A percentile compares a stretch with the other conserved stretches of the same genome.
phyloP scores from a whole-genome alignment of 169 alveolate genomes.

The Plasmodium inui region DNA sequence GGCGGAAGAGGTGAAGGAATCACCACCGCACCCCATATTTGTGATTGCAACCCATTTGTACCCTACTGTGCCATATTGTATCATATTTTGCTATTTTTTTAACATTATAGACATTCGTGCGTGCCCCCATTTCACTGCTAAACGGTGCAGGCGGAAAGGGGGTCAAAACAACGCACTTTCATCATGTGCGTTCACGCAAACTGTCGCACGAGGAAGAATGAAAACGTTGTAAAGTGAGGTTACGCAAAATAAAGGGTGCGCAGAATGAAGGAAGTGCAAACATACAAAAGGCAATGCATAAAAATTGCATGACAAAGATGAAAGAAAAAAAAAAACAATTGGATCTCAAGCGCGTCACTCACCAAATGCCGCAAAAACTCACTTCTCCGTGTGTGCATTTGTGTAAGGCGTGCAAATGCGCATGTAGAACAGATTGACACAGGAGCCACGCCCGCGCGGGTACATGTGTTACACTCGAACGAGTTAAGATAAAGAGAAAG shows the following conservation, averaged over 20 bases:
- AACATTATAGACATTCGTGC: neutral
- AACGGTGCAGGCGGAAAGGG: slow-evolving; percentile 43
- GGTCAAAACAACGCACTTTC: neutral
- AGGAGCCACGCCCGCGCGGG: neutral
- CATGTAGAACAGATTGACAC: slow-evolving; percentile 3
- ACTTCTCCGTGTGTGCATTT: neutral
- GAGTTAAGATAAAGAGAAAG: neutral
- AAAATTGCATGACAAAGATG: neutral
- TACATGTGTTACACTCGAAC: neutral
- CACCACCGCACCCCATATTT: neutral
- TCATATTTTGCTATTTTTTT: neutral
- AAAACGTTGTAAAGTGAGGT: neutral
- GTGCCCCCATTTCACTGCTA: slow-evolving; percentile 7
- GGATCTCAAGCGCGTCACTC: neutral
- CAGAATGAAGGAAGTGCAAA: neutral
- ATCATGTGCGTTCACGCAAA: neutral
- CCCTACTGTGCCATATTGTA: neutral
- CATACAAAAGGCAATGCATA: neutral
- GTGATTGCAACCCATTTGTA: neutral
- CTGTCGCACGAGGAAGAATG: neutral
- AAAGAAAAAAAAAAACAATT: neutral
- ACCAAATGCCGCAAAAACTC: neutral
- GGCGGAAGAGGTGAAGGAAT: neutral
- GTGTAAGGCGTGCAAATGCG: neutral
- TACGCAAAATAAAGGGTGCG: neutral